A percentile compares a stretch with the other conserved stretches of the same genome.
Evolutionary conservation across 345 rosid genomes (phyloP).

Genomic region (Dipteronia dyeriana): DNA sequence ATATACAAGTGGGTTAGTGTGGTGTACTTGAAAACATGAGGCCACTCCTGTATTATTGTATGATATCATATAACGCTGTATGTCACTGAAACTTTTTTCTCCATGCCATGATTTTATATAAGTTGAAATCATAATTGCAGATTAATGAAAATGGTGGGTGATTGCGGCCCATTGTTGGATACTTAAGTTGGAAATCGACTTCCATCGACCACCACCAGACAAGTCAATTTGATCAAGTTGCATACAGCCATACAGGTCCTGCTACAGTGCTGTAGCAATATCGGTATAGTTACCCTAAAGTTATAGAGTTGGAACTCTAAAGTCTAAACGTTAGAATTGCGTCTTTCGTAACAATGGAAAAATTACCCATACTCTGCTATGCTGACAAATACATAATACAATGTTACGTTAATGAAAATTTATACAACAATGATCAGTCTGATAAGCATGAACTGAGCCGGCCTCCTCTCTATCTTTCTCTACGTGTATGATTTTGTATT

Average conservation of each 20-base stretch:
- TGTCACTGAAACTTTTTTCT: neutral
- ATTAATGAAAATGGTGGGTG: neutral
- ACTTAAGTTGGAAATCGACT: neutral
- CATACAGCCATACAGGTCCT: neutral
- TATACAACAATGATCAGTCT: slow-evolving; percentile 14
- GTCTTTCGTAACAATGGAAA: neutral
- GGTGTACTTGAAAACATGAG: neutral
- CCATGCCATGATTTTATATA: neutral
- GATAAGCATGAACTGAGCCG: neutral
- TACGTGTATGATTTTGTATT: neutral
- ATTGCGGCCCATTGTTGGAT: neutral
- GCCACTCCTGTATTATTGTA: neutral
- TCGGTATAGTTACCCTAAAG: too few relatives aligned
- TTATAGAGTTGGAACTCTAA: neutral
- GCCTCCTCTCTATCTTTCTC: slow-evolving; percentile 3
- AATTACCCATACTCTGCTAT: neutral
- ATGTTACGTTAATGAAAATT: too few relatives aligned
- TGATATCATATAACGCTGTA: neutral
- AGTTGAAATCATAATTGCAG: neutral
- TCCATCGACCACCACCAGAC: neutral
- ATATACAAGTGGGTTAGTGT: too few relatives aligned
- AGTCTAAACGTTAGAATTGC: neutral
- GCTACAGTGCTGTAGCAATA: too few relatives aligned
- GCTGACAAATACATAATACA: neutral
- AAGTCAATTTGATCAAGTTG: neutral